A percentile compares a stretch with the other conserved stretches of the same genome.
These are phyloP conservation scores for Aspergillus coremiiformis DNA, from an alignment of 495 filamentous ascomycete species.

Conservation along the genomic window DNA sequence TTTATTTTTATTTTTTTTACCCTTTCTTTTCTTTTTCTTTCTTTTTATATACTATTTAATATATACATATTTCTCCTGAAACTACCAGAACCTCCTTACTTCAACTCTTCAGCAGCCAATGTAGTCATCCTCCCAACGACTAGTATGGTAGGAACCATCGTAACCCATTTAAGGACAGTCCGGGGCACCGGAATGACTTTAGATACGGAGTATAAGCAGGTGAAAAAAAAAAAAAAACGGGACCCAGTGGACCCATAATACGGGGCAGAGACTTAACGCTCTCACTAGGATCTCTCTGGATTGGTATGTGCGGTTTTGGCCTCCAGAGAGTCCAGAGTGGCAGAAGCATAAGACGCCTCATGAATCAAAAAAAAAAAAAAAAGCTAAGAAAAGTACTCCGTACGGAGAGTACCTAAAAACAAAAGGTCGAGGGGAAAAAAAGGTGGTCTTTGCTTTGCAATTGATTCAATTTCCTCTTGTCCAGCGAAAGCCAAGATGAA, in stretches of 20 bases:
- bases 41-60: not conserved
- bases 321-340: not conserved
- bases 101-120: not conserved
- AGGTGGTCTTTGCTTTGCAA: not conserved
- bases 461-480: too few relatives aligned
- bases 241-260: not conserved
- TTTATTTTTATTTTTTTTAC: not conserved
- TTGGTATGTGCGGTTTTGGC: constrained; percentile 10
- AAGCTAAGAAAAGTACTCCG: too few relatives aligned
- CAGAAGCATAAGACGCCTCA: not conserved
- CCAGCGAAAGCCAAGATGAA: constrained; percentile 5
- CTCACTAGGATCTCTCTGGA: constrained; percentile 4
- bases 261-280: constrained; percentile 2
- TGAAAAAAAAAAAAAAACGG: not conserved
- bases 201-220: not conserved
- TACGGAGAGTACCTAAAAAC: too few relatives aligned
- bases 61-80: not conserved
- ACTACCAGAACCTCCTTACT: not conserved
- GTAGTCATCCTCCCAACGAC: not conserved
- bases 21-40: not conserved
- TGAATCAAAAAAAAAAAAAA: constrained; percentile 2
- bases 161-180: not conserved
- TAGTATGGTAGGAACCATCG: too few relatives aligned
- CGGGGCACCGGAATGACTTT: not conserved
- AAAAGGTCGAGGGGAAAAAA: too few relatives aligned